These are phyloP conservation scores for Cercophora scortea DNA, from an alignment of 495 filamentous ascomycete genomes.

Conservation along the genomic window DNA sequence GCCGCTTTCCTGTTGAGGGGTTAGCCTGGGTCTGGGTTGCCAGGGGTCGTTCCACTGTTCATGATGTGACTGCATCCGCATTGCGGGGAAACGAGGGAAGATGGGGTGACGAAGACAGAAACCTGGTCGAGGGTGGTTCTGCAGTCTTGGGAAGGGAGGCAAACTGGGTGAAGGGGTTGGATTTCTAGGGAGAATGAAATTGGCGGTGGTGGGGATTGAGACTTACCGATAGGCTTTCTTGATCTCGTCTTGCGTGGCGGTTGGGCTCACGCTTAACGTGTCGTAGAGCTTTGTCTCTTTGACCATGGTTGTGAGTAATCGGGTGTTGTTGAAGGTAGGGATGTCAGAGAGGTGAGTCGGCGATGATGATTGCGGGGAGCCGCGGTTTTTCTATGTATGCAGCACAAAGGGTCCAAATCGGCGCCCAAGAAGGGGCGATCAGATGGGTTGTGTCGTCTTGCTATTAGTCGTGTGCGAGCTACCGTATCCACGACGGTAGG, in stretches of 20 bases:
- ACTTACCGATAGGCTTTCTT: slow-evolving; percentile 90
- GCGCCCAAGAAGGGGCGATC: no score
- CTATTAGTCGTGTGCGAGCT: no score
- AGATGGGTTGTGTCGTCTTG: no score
- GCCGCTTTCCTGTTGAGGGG: slow-evolving; percentile 61
- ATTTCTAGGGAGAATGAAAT: no score
- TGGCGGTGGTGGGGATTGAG: not conserved
- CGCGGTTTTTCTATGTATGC: not conserved
- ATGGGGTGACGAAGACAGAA: not conserved
- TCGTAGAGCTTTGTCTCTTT: slow-evolving; percentile 85
- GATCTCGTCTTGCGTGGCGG: slow-evolving; percentile 84
- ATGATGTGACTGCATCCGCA: not conserved
- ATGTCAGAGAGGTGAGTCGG: no score
- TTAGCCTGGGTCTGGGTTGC: slow-evolving; percentile 8
- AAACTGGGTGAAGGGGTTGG: no score
- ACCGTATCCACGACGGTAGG: no score
- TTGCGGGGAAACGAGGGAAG: not conserved
- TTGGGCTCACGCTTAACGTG: slow-evolving; percentile 63
- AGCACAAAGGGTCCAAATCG: no score
- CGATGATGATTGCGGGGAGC: not conserved
- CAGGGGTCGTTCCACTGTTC: not conserved
- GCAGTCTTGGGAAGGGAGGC: no score
- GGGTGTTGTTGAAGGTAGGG: not conserved
- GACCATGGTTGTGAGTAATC: slow-evolving; percentile 52
- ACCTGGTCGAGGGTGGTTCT: not conserved